Conservation (phyloP, 2,329 filamentous ascomycete species). For the Xylariales sp. region DNA sequence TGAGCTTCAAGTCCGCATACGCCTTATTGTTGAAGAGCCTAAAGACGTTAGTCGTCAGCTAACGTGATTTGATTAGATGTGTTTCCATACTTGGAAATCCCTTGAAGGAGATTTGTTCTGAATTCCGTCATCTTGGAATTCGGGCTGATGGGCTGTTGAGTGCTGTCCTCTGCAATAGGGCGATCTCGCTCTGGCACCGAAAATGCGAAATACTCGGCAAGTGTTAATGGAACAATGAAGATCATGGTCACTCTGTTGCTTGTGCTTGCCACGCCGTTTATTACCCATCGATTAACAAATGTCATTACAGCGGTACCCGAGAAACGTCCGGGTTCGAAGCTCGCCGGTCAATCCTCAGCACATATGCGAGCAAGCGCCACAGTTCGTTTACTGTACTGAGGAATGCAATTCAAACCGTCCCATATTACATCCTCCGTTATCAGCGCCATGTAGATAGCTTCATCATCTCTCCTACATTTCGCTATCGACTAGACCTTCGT, state of each 20-base stretch:
- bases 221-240: not conserved
- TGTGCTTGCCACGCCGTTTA: slow-evolving; percentile 1
- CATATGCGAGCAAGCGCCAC: too few relatives aligned
- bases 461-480: too few relatives aligned
- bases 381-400: too few relatives aligned
- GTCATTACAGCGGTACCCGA: too few relatives aligned
- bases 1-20: not conserved
- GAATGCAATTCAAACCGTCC: too few relatives aligned
- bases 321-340: too few relatives aligned
- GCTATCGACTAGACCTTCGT: too few relatives aligned
- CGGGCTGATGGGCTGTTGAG: not conserved
- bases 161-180: not conserved
- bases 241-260: not conserved
- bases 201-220: not conserved
- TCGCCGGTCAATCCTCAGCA: not conserved
- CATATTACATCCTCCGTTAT: too few relatives aligned
- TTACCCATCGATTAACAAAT: too few relatives aligned
- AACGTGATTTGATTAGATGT: not conserved
- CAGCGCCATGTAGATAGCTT: too few relatives aligned
- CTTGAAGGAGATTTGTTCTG: not conserved
- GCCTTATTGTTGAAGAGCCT: not conserved
- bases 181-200: not conserved
- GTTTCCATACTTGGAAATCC: not conserved
- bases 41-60: not conserved
- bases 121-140: slow-evolving; percentile 1